Evolutionary conservation across 371 early-diverging fungal species (phyloP).

Genomic region (Mucor indicus): DNA sequence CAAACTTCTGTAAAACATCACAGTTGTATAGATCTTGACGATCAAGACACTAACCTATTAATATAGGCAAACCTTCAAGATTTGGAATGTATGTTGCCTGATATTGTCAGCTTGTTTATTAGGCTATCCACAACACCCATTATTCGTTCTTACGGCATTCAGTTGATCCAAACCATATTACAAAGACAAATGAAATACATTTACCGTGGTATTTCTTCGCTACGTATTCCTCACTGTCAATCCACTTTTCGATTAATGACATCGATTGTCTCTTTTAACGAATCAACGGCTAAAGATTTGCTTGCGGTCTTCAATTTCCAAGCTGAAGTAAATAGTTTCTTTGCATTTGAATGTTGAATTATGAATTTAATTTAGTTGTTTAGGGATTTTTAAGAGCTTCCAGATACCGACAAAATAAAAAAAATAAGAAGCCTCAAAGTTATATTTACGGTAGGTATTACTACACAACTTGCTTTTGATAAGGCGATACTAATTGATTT

Average conservation of each 20-base stretch:
- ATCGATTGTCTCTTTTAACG: slow-evolving; percentile 39
- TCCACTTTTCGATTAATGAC: slow-evolving; percentile 37
- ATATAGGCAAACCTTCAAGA: slow-evolving; percentile 35
- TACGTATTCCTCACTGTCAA: slow-evolving; percentile 45
- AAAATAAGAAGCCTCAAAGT: slow-evolving; percentile 36
- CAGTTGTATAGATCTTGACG: background rate
- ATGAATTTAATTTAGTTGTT: background rate
- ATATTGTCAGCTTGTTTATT: slow-evolving; percentile 40
- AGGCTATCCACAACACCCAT: slow-evolving; percentile 42
- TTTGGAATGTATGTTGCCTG: slow-evolving; percentile 43
- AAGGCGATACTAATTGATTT: background rate
- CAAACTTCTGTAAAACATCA: slow-evolving; percentile 31
- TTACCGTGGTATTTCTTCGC: slow-evolving; percentile 80
- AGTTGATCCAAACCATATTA: slow-evolving; percentile 33
- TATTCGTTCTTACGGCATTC: slow-evolving; percentile 41
- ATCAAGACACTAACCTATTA: background rate
- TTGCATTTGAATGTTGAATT: background rate
- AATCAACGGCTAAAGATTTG: slow-evolving; percentile 34
- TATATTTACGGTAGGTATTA: slow-evolving; percentile 37
- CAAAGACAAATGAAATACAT: slow-evolving; percentile 73
- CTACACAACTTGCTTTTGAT: background rate
- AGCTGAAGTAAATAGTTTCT: slow-evolving; percentile 25
- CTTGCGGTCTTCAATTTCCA: slow-evolving; percentile 47
- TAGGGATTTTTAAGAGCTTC: slow-evolving; percentile 45
- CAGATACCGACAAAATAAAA: slow-evolving; percentile 40